Evolutionary conservation across 352 stramenopile genomes (phyloP), one percentile per base, ranked within the genome.

Genomic region (Thalassiosira delicatula): DNA sequence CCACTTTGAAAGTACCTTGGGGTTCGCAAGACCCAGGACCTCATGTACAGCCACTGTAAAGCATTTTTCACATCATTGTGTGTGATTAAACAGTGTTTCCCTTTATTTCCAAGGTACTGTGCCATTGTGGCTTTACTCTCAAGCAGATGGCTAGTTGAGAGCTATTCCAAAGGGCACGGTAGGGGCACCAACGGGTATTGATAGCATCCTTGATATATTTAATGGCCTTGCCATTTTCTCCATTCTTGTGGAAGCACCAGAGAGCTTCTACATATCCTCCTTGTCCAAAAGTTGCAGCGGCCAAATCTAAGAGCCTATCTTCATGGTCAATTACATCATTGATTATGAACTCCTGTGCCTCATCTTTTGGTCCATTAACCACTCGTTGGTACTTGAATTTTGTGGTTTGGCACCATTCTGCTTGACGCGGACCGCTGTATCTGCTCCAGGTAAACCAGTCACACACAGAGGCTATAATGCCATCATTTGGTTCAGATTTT

Each of bases 351-450:
- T 37, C 33, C 37, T 2, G 27, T 7, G 23, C 35, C 21, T 32
- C 37, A 3, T 56, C 11, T n/a, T 9, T 53, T 3, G 17, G 4
- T 29, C 33, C 21, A 9, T 65, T 21, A 17, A 62, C 44, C 12
- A 63, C 37, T 11, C 9, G 23, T 30, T 80, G 60, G 33, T 54
- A 66, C n/a, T 57, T 66, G 1, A 32, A 67, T 33, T 80, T 40
- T 19, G 44, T 67, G 8, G 42, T 69, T 56, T 83, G 76, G 35
- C 42, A 70, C 59, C 69, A 83, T 74, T 83, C 76, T 2, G n/a
- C 9, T 21, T 37, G 3, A 7, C 60, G 59, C 57, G 53, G 57
- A 1, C 67, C 59, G 3, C 19, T 23, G 29, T 78, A 78, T 25
- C 59, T 0, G 19, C 68, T 61, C 12, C 59, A 59, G 19, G n/a